These are phyloP conservation scores for Juglanconis oblonga DNA, from an alignment of 2,329 filamentous ascomycete genomes.

Conservation along the genomic window DNA sequence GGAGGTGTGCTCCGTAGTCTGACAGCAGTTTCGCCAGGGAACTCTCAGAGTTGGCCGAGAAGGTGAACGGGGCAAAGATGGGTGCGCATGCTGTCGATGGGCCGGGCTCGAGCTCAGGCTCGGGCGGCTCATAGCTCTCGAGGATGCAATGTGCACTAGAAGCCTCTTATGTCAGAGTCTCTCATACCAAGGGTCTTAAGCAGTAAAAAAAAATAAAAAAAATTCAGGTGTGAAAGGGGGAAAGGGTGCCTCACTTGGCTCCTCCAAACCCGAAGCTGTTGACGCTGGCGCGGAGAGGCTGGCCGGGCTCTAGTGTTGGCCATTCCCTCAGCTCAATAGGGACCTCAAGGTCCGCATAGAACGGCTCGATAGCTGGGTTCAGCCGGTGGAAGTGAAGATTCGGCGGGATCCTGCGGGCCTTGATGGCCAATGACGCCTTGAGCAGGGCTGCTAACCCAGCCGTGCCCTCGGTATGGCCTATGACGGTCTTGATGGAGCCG, in stretches of 20 bases:
- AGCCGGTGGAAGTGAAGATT: slow-evolving; percentile 33
- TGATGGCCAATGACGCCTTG: slow-evolving; percentile 32
- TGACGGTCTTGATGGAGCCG: no score
- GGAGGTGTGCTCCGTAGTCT: no score
- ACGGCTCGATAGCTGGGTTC: slow-evolving; percentile 31
- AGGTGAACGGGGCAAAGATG: slow-evolving; percentile 22
- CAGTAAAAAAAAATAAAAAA: no score
- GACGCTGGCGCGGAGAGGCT: slow-evolving; percentile 3
- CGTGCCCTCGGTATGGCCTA: slow-evolving; percentile 19
- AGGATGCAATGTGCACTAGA: not conserved
- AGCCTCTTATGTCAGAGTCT: no score
- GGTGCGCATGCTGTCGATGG: not conserved
- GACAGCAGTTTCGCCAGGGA: slow-evolving; percentile 19
- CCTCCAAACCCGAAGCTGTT: slow-evolving; percentile 21
- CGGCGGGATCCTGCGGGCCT: slow-evolving; percentile 32
- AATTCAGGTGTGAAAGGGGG: no score
- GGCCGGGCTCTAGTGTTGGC: not conserved
- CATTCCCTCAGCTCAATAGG: not conserved
- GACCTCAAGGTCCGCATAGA: slow-evolving; percentile 24
- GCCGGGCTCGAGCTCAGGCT: not conserved
- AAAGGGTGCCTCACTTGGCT: not conserved
- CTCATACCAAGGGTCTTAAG: no score
- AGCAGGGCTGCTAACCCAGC: slow-evolving; percentile 40
- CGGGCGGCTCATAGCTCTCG: not conserved
- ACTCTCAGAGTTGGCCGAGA: slow-evolving; percentile 30